These are phyloP conservation scores for Talaromyces sp. DNA, from an alignment of 2,329 filamentous ascomycete species.

Conservation along the genomic window DNA sequence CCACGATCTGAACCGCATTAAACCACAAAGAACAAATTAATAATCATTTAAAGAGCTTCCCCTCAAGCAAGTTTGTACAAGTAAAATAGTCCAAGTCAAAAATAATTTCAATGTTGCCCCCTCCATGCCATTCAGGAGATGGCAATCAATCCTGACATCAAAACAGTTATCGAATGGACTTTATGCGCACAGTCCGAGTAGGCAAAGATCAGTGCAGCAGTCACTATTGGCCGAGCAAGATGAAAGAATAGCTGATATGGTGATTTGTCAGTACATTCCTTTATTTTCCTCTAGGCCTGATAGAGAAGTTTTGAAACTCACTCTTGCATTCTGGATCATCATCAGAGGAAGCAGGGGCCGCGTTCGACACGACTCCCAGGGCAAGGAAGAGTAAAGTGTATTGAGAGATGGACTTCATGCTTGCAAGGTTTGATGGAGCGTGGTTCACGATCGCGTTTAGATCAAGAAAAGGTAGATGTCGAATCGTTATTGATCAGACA, in stretches of 20 bases:
- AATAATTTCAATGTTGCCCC: no score
- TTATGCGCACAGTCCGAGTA: slow-evolving; percentile 2
- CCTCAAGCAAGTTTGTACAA: no score
- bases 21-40: no score
- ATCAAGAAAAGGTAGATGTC: background rate
- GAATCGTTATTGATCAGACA: background rate
- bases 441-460: background rate
- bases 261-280: background rate
- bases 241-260: background rate
- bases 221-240: slow-evolving; percentile 3
- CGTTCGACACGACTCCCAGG: background rate
- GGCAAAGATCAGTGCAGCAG: slow-evolving; percentile 3
- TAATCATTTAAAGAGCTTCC: no score
- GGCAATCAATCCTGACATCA: background rate
- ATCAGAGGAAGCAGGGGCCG: background rate
- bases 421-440: background rate
- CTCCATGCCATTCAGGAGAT: background rate
- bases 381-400: background rate
- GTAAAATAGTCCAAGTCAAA: no score
- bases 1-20: background rate
- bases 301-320: background rate
- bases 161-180: no score
- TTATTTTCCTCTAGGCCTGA: background rate
- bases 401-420: background rate
- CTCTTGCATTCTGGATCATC: slow-evolving; percentile 1